Base-by-base conservation (phyloP, 2,329 filamentous ascomycete species). In the Diplodia mutila region DNA sequence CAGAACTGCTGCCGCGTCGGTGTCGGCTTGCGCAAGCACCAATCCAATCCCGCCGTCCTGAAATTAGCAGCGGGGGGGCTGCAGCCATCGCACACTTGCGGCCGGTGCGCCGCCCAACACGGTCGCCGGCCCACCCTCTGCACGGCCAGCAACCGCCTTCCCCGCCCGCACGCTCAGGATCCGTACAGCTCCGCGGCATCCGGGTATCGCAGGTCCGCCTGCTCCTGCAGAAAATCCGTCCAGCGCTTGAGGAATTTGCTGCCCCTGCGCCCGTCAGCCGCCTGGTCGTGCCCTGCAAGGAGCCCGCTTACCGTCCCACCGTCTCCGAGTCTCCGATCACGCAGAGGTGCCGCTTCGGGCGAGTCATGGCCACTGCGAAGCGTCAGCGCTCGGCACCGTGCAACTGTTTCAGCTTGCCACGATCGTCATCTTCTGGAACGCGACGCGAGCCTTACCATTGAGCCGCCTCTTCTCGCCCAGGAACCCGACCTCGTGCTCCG, bases 321-420 rank as follows among this genome's bases (percentile, higher is more conserved):
- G 94, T 98, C 77, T 97, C 95, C 68, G 93, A 95, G 79, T 99
- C 95, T 53, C 94, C 95, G 74, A 97, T 90, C 21, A 99, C 86
- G 70, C 92, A 95, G 52, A 99, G 84, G 76, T 95, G 94, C 72
- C 95, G 87, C 81, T 91, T 94, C 6, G 95, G 93, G 71, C 95
- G 88, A 70, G 95, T 99, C 94, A 99, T 98, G 65, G 95, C 94
- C 73, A 98, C 94, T 97, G 73, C 42, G 51, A 34, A 52, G 48
- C 55, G 46, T 39, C 64, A 54, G 70, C 34, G 37, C 59, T 49
- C 54, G 32, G 55, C 37, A 61, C 54, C 18, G 25, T 61, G 57
- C n/a, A 37, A 37, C 27, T 25, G 52, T 57, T 61, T 53, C 54
- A 67, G 37, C 34, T 25, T 55, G 51, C 57, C 57, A 61, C 57